phyloP scores from a whole-genome alignment of 1,139 yeast genomes.

The Debaryomycetaceae sp. region DNA sequence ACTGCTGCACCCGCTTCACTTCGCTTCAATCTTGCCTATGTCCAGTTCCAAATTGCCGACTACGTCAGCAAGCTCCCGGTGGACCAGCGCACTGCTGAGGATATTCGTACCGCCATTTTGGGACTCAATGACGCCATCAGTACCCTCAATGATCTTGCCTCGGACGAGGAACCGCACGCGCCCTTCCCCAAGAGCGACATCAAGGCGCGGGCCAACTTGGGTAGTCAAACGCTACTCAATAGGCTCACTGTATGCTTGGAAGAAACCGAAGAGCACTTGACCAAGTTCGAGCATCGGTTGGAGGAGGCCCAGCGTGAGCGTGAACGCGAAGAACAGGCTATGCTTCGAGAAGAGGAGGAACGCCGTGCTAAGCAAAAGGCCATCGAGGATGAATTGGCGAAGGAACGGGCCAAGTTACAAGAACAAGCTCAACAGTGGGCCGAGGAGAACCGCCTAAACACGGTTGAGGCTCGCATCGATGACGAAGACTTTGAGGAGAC shows the following conservation, averaged over 20 bases:
- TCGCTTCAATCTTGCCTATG: slow-evolving; percentile 76
- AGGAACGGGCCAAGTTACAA: slow-evolving; percentile 67
- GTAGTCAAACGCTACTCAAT: slow-evolving; percentile 67
- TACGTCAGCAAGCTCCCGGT: slow-evolving; percentile 61
- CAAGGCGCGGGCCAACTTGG: slow-evolving; percentile 80
- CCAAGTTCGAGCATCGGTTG: slow-evolving; percentile 54
- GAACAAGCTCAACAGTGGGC: slow-evolving; percentile 85
- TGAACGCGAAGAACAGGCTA: slow-evolving; percentile 50
- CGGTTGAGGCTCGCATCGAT: slow-evolving; percentile 31
- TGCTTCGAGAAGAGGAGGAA: slow-evolving; percentile 34
- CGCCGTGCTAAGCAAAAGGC: slow-evolving; percentile 38
- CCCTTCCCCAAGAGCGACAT: slow-evolving; percentile 78
- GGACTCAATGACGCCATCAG: slow-evolving; percentile 64
- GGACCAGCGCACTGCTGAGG: slow-evolving; percentile 56
- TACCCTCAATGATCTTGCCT: slow-evolving; percentile 55
- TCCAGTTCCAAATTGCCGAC: slow-evolving; percentile 86
- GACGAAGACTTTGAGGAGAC: slow-evolving; percentile 24
- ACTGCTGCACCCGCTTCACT: slow-evolving; percentile 33
- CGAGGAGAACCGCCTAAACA: slow-evolving; percentile 43
- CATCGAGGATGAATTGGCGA: slow-evolving; percentile 52
- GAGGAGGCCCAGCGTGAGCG: slow-evolving; percentile 69
- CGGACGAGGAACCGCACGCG: slow-evolving; percentile 50
- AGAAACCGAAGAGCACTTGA: slow-evolving; percentile 70
- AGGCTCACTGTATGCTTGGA: slow-evolving; percentile 67
- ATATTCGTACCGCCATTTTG: slow-evolving; percentile 52